phyloP scores from a whole-genome alignment of 73 alveolate species.

The Urostyla sp. region DNA sequence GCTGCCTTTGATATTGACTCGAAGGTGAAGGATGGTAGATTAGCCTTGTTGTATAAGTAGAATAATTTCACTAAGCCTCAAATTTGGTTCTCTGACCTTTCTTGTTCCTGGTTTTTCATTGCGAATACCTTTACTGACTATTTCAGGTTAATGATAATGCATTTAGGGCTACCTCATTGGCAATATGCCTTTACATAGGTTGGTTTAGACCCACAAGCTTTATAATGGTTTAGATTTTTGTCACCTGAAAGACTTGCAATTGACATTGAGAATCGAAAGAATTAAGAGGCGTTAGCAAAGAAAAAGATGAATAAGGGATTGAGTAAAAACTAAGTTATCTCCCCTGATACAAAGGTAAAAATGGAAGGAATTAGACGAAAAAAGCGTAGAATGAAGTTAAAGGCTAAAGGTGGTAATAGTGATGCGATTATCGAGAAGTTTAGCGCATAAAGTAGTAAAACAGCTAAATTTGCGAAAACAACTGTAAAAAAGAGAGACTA shows the following conservation, averaged over 20 bases:
- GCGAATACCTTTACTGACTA: conserved; percentile 87
- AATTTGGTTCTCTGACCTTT: conserved; percentile 80
- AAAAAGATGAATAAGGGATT: conserved; percentile 62
- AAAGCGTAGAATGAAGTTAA: conserved; percentile 74
- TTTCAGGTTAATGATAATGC: conserved; percentile 87
- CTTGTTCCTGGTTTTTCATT: conserved; percentile 81
- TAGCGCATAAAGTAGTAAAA: conserved; percentile 69
- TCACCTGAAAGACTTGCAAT: conserved; percentile 86
- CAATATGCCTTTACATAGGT: conserved; percentile 86
- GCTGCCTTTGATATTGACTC: conserved; percentile 80
- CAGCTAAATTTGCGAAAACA: conserved; percentile 71
- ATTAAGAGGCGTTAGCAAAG: conserved; percentile 62
- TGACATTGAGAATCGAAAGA: conserved; percentile 76
- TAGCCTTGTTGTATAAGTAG: conserved; percentile 71
- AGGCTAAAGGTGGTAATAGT: conserved; percentile 67
- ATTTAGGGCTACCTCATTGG: conserved; percentile 88
- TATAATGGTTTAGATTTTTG: conserved; percentile 80
- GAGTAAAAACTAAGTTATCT: conserved; percentile 4
- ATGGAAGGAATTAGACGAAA: conserved; percentile 70
- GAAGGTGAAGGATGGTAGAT: conserved; percentile 77
- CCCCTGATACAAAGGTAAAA: conserved; percentile 52
- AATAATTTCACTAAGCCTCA: conserved; percentile 67
- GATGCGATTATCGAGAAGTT: conserved; percentile 75
- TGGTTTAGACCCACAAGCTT: conserved; percentile 81
- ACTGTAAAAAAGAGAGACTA: conserved; percentile 57